Conservation (phyloP, 805 yeast species). For the Schwanniomyces yamadae region DNA sequence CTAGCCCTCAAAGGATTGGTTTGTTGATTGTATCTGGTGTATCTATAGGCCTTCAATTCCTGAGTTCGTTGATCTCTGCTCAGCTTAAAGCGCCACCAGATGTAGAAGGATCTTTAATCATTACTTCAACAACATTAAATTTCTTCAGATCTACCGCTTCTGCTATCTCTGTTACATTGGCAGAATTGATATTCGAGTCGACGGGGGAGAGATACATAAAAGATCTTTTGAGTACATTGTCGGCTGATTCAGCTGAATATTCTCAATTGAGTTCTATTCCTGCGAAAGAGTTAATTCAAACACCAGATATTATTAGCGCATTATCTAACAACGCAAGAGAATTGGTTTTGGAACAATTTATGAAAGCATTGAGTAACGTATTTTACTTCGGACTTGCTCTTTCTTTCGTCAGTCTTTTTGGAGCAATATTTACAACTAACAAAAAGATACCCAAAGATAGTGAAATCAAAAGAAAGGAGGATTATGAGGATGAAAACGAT, state of each 20-base stretch:
- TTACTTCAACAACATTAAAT: constrained; percentile 33
- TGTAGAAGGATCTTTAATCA: constrained; percentile 35
- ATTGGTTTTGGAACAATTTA: constrained; percentile 28
- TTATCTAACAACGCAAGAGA: constrained; percentile 23
- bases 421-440: constrained; percentile 39
- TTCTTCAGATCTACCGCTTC: constrained; percentile 33
- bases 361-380: constrained; percentile 39
- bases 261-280: constrained; percentile 13
- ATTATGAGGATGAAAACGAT: constrained; percentile 9
- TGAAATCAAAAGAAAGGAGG: constrained; percentile 15
- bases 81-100: constrained; percentile 37
- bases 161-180: constrained; percentile 28
- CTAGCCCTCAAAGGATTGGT: constrained; percentile 27
- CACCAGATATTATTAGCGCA: constrained; percentile 27
- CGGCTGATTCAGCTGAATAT: constrained; percentile 13
- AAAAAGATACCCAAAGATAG: constrained; percentile 38
- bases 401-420: constrained; percentile 28
- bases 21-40: constrained; percentile 33
- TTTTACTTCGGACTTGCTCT: constrained; percentile 42
- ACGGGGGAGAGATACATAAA: constrained; percentile 17
- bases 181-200: constrained; percentile 30
- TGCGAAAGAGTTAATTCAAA: constrained; percentile 15
- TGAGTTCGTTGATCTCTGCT: constrained; percentile 33
- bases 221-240: constrained; percentile 6
- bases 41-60: constrained; percentile 37